Conservation (phyloP, 2,329 filamentous ascomycete species). For the Microcyclosporella mali region DNA sequence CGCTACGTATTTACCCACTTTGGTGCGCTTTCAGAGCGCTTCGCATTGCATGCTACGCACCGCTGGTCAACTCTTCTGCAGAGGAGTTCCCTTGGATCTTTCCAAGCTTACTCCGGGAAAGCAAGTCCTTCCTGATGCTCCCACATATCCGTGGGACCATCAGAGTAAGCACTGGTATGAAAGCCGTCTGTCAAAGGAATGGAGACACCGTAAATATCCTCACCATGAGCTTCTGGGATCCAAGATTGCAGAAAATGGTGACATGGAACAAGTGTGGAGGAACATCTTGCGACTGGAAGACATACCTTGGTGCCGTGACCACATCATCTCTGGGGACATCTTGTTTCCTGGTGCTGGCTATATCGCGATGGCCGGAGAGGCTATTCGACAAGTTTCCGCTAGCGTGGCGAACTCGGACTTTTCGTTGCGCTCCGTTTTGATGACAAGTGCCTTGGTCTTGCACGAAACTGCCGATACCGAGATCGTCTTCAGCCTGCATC, state of each 20-base stretch:
- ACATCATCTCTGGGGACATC: constrained; percentile 24
- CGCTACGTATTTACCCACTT: not conserved
- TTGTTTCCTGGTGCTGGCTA: constrained; percentile 28
- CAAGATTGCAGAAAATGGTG: not conserved
- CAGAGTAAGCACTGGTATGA: not conserved
- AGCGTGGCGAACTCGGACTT: not conserved
- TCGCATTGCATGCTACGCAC: not conserved
- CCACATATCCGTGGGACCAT: constrained; percentile 3
- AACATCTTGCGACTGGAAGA: constrained; percentile 11
- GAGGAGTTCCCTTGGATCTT: not conserved
- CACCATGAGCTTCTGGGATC: constrained; percentile 4
- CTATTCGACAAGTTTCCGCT: constrained; percentile 1
- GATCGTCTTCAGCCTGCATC: not conserved
- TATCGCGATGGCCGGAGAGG: constrained; percentile 16
- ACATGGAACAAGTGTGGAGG: constrained; percentile 2
- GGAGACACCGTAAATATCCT: not conserved
- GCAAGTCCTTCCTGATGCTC: not conserved
- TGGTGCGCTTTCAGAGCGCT: constrained; percentile 1
- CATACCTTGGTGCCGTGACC: constrained; percentile 30
- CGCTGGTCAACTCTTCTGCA: not conserved
- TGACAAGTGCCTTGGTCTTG: not conserved
- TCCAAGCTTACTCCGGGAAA: not conserved
- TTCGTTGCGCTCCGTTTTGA: not conserved
- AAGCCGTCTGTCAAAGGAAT: not conserved
- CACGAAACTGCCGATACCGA: not conserved